A percentile compares a stretch with the other conserved stretches of the same genome.
phyloP scores from a whole-genome alignment of 1,284 basidiomycete genomes.

The Taiwanofungus camphoratus region DNA sequence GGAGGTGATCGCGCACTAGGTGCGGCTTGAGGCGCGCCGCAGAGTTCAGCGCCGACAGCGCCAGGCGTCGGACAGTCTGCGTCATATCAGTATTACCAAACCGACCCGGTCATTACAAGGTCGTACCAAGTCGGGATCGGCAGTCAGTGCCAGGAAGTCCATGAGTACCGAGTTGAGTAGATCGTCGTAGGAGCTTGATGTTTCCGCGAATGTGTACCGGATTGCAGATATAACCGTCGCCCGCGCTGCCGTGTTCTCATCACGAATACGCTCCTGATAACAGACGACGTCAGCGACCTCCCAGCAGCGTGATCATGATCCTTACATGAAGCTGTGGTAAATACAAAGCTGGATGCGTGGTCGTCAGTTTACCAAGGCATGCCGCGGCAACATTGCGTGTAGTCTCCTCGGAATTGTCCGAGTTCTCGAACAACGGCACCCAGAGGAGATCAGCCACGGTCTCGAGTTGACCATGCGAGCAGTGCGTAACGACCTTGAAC shows the following conservation, averaged over 20 bases:
- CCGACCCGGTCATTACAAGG: conserved; percentile 4
- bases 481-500: conserved; percentile 82
- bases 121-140: conserved; percentile 79
- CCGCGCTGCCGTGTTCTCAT: conserved; percentile 66
- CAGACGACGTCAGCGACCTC: neutral
- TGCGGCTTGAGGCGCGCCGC: conserved; percentile 93
- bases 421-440: conserved; percentile 85
- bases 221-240: conserved; percentile 93
- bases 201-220: conserved; percentile 93
- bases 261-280: conserved; percentile 57
- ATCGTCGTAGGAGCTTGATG: conserved; percentile 80
- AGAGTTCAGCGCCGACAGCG: conserved; percentile 87
- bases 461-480: conserved; percentile 77
- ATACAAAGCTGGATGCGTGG: conserved; percentile 84
- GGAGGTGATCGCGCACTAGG: conserved; percentile 82
- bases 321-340: conserved; percentile 86
- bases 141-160: conserved; percentile 87
- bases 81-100: neutral
- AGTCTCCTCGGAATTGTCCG: conserved; percentile 82
- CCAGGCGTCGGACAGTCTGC: conserved; percentile 82
- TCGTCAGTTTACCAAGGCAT: conserved; percentile 93
- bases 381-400: conserved; percentile 94
- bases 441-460: conserved; percentile 84
- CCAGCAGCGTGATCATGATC: conserved; percentile 1
- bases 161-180: conserved; percentile 80